Conservation (phyloP, 1,284 basidiomycete genomes). For the Rhodotorula sp. region DNA sequence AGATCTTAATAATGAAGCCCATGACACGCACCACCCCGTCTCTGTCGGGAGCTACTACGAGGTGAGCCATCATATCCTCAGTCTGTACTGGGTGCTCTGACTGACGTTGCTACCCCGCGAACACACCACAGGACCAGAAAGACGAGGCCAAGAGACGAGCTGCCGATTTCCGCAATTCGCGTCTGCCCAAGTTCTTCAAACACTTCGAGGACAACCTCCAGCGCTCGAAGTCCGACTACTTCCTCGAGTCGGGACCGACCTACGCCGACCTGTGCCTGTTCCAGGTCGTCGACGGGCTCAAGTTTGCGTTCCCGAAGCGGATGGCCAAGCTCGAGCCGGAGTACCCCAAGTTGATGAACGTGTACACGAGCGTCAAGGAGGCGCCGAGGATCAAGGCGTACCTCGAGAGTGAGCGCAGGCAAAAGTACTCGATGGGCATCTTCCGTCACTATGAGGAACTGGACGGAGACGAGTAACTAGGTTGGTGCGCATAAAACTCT, state of each 20-base stretch:
- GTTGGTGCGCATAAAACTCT: background rate
- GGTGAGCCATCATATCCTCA: background rate
- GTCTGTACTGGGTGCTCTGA: background rate
- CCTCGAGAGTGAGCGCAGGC: conserved; percentile 53
- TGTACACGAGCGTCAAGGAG: conserved; percentile 41
- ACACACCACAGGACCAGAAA: conserved; percentile 53
- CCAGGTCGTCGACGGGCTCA: conserved; percentile 52
- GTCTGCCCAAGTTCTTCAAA: conserved; percentile 57
- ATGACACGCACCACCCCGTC: conserved; percentile 52
- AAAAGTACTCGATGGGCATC: conserved; percentile 53
- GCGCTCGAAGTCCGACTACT: conserved; percentile 45
- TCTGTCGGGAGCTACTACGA: conserved; percentile 54
- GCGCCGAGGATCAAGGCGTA: conserved; percentile 54
- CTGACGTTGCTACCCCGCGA: background rate
- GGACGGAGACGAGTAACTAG: conserved; percentile 46
- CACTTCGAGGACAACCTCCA: conserved; percentile 52
- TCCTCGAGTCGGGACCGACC: conserved; percentile 52
- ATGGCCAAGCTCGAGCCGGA: conserved; percentile 47
- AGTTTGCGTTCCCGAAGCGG: conserved; percentile 56
- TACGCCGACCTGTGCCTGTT: conserved; percentile 58
- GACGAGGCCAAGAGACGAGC: conserved; percentile 49
- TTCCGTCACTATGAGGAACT: conserved; percentile 58
- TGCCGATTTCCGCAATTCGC: conserved; percentile 51
- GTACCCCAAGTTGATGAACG: conserved; percentile 47
- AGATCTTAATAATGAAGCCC: conserved; percentile 54